Base-by-base conservation (phyloP, 768 basidiomycete genomes). In the Steccherinum ochraceum region DNA sequence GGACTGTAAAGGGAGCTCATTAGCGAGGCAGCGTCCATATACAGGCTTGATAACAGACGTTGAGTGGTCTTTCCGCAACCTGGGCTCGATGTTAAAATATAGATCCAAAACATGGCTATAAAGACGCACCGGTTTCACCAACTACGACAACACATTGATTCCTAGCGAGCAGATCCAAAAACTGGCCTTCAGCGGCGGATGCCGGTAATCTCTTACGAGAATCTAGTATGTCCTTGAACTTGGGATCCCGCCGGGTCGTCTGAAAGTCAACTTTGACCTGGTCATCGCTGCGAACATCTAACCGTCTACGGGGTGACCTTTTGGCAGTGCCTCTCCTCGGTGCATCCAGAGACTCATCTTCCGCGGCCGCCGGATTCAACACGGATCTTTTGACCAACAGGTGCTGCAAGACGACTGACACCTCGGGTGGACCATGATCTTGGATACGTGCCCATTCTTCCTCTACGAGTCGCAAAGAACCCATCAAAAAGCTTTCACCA, bases 61-160 rank as follows among this genome's bases (percentile, higher is more conserved):
- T 93, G 91, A 0, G 91, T 93, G 2, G 91, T 93, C 67, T 97
- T 97, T 23, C 93, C 93, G 46, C 86, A 91, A 45, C 93, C 88
- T 78, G 42, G n/a, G 19, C 18, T 27, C 30, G 7, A 52, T 13
- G 19, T 35, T 19, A 26, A 24, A 47, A 40, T 46, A 35, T 12
- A 53, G 39, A 35, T 24, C 49, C 18, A 24, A 23, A 21, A 12
- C 40, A 4, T 39, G 12, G 41, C 26, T 25, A 44, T 40, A 46
- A 23, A 40, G 13, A 16, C 10, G 46, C 70, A 87, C 88, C 89
- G 46, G 90, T 93, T 67, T 95, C 93, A 41, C 94, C 94, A 3
- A 94, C 87, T 0, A 96, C 85, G 0, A 97, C 78, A 1, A 93
- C 77, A 2, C 86, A 88, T 45, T 83, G 72, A 57, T 80, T 80